These are phyloP conservation scores for Cubamyces sp. DNA, from an alignment of 768 basidiomycete species.

Conservation along the genomic window DNA sequence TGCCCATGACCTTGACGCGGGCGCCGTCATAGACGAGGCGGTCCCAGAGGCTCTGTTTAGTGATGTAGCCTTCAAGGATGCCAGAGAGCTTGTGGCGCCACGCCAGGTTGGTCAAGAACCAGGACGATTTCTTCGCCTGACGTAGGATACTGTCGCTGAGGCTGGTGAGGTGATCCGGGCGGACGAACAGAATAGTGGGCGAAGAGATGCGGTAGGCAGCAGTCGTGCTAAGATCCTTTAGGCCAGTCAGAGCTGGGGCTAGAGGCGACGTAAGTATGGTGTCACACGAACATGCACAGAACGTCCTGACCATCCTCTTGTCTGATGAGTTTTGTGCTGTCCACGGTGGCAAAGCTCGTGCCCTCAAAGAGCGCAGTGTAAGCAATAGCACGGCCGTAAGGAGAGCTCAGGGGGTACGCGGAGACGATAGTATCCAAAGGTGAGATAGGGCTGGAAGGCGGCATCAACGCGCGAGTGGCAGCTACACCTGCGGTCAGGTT, in stretches of 20 bases:
- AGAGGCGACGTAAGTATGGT: background rate
- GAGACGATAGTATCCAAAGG: constrained; percentile 80
- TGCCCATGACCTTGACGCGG: constrained; percentile 61
- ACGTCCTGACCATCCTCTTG: constrained; percentile 45
- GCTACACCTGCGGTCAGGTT: constrained; percentile 91
- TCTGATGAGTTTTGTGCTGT: constrained; percentile 56
- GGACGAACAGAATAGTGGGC: constrained; percentile 80
- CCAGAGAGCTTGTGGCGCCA: constrained; percentile 78
- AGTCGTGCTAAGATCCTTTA: constrained; percentile 52
- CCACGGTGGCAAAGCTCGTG: constrained; percentile 68
- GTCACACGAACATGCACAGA: no score
- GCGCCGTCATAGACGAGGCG: constrained; percentile 73
- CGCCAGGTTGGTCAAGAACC: constrained; percentile 60
- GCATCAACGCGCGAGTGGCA: constrained; percentile 74
- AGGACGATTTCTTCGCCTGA: constrained; percentile 51
- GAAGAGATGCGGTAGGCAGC: constrained; percentile 62
- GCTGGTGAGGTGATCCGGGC: constrained; percentile 61
- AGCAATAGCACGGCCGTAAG: constrained; percentile 79
- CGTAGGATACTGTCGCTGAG: constrained; percentile 57
- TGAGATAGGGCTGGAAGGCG: constrained; percentile 67
- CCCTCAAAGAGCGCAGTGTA: constrained; percentile 82
- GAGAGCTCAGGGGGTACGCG: constrained; percentile 69
- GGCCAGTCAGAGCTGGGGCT: constrained; percentile 32
- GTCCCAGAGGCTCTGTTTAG: constrained; percentile 85
- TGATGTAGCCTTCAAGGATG: constrained; percentile 73